These are phyloP conservation scores for Eucalyptus leucophloia DNA, from an alignment of 345 rosid species.

Conservation along the genomic window DNA sequence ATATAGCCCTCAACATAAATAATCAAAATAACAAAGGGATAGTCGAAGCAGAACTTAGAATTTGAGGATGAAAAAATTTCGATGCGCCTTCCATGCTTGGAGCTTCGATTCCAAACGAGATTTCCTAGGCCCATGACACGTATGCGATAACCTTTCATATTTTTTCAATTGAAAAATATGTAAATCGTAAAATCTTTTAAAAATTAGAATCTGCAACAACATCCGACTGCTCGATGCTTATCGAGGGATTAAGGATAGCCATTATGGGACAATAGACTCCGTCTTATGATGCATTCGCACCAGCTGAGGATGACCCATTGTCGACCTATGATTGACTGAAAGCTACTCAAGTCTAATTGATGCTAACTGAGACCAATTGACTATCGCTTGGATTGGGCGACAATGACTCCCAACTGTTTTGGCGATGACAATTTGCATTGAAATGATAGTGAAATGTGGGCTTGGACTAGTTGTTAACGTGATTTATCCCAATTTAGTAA, in stretches of 20 bases:
- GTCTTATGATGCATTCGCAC: not conserved
- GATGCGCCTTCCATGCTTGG: not conserved
- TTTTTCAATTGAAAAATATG: too few species aligned
- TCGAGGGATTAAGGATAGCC: not conserved
- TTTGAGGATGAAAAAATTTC: not conserved
- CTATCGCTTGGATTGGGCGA: not conserved
- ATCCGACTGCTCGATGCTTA: not conserved
- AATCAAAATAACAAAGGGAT: not conserved
- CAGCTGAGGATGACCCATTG: not conserved
- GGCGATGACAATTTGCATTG: not conserved
- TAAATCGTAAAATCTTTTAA: too few species aligned
- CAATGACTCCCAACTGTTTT: too few species aligned
- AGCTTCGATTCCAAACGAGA: not conserved
- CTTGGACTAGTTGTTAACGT: not conserved
- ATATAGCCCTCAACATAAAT: not conserved
- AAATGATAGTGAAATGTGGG: not conserved
- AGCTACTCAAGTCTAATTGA: not conserved
- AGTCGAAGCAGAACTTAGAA: not conserved
- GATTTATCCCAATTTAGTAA: not conserved
- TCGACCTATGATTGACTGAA: not conserved
- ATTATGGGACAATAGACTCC: not conserved
- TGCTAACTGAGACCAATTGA: not conserved
- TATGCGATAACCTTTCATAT: not conserved
- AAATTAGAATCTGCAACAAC: not conserved
- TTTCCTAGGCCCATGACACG: not conserved